Evolutionary conservation across 1,284 basidiomycete species (phyloP), one percentile per base, ranked within the genome.

Genomic region (Stereum hirsutum): DNA sequence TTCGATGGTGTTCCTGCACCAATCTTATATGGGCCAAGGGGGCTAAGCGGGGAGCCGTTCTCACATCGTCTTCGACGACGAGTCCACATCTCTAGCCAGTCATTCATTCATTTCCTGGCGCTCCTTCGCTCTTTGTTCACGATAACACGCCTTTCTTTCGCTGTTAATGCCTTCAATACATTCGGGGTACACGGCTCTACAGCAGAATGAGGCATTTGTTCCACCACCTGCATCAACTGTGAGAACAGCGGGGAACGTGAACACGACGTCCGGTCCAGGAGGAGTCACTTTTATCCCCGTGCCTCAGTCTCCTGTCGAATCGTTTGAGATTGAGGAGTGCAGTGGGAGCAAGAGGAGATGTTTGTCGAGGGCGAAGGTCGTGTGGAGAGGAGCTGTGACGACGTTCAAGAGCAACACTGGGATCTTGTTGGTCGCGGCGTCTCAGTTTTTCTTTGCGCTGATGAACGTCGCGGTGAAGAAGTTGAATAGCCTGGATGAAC

Each of bases 381-480:
- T 35, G 33, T 12, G 15, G 17, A 12, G 17, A 17, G 27, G 36
- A 1, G 4, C 15, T 1, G 39, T 36, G 7, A 45, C 49, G 14
- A 45, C 56, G 6, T 43, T 58, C 42, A 44, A 56, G 32, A 58
- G 59, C 43, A 87, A 87, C 57, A 59, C 68, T 2, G 84, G 83
- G 11, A 56, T 89, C 43, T 59, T 83, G 26, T 62, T 84, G 24
- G 69, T 87, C 23, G 72, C 73, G 15, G 60, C 63, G 1, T 64
- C 79, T 10, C 77, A 84, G 55, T 64, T 71, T 12, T 82, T 83
- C 58, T 77, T 81, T 42, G 70, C 79, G 6, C 52, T 70, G 21
- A 78, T 79, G 71, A 75, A 75, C 46, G 66, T 77, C 2, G 65
- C 68, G 17, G 81, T 81, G 45, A 84, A 85, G 60, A 66, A 67